Evolutionary conservation across 169 alveolate species (phyloP).

Genomic region (Prorocentrum cordatum): DNA sequence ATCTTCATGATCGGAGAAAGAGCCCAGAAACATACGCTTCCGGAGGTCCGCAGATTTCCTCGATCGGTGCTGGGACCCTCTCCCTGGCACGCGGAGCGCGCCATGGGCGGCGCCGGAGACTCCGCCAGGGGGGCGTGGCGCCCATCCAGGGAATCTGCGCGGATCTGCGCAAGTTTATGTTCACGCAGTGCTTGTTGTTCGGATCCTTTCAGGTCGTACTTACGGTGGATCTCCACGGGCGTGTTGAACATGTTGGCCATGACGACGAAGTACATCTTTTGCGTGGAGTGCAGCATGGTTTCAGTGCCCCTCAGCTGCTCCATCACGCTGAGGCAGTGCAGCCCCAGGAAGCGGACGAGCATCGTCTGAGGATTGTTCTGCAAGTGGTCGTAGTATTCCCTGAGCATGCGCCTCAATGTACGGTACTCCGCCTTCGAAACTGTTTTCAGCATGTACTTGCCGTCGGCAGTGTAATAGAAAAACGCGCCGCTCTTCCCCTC

Average conservation of each 20-base stretch:
- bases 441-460: conserved; percentile 72
- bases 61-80: no score
- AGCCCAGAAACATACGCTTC: no score
- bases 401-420: background rate
- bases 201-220: conserved; percentile 74
- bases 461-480: conserved; percentile 88
- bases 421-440: conserved; percentile 18
- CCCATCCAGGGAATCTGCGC: no score
- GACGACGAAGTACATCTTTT: conserved; percentile 87
- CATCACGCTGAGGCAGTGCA: conserved; percentile 83
- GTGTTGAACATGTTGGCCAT: conserved; percentile 94
- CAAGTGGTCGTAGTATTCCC: background rate
- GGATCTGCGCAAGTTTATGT: no score
- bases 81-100: no score
- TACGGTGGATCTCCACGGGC: conserved; percentile 77
- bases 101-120: no score
- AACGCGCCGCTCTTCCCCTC: conserved; percentile 95
- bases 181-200: no score
- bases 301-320: conserved; percentile 53
- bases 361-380: conserved; percentile 76
- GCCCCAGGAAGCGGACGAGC: conserved; percentile 85
- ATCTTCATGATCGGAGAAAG: no score
- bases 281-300: background rate
- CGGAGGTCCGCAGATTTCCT: no score
- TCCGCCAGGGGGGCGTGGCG: no score